Percentiles rank a stretch among this genome's conserved stretches.
phyloP scores from a whole-genome alignment of 441 rosid species.

The Sinapis alba region DNA sequence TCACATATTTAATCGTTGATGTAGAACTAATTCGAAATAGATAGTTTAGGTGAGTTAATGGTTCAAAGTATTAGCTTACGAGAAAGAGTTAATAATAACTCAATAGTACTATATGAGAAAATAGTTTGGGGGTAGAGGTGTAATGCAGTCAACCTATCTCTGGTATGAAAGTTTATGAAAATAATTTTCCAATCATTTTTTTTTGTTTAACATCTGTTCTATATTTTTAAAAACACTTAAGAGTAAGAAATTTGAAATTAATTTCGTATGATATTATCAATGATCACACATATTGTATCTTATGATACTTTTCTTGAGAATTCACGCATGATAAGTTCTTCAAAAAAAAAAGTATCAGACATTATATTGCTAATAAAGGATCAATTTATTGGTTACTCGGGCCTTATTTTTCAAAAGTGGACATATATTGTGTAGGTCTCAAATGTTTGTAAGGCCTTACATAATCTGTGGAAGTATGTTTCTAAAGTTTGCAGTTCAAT shows the following conservation, averaged over 20 bases:
- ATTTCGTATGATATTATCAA: background rate
- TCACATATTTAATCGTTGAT: background rate
- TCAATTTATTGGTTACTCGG: background rate
- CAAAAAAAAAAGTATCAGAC: background rate
- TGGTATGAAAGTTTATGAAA: background rate
- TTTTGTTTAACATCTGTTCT: background rate
- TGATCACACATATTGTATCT: background rate
- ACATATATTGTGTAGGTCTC: constrained; percentile 1
- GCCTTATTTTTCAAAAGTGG: background rate
- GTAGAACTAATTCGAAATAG: background rate
- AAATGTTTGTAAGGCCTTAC: constrained; percentile 5
- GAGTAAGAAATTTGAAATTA: background rate
- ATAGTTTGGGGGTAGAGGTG: background rate
- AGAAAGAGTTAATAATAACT: background rate
- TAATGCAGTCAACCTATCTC: background rate
- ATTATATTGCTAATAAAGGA: background rate
- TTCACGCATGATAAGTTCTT: background rate
- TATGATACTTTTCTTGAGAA: background rate
- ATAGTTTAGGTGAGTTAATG: background rate
- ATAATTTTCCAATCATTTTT: background rate
- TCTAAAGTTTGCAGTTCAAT: background rate
- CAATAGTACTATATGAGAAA: background rate
- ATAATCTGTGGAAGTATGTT: background rate
- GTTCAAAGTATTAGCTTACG: background rate
- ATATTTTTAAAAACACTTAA: background rate